Evolutionary conservation across 345 rosid species (phyloP).

Genomic region (Eutrema japonicum): DNA sequence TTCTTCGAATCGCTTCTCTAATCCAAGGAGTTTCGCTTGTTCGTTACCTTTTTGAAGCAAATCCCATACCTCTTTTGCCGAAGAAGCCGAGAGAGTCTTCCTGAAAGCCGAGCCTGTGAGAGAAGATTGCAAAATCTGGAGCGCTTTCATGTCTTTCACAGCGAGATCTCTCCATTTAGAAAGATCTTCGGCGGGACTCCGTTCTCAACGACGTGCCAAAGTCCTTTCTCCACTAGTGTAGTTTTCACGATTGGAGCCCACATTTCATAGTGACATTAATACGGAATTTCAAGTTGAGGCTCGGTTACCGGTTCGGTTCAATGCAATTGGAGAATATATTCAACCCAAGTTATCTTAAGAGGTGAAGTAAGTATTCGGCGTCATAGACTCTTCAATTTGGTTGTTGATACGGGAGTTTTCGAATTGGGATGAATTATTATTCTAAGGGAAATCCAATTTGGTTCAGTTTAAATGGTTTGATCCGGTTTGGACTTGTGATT

Average conservation of each 20-base stretch:
- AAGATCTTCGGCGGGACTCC: constrained; percentile 24
- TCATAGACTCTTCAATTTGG: too few relatives aligned
- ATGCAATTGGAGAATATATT: neutral
- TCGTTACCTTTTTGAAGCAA: constrained; percentile 2
- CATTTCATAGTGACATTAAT: neutral
- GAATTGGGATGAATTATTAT: neutral
- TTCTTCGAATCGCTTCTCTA: constrained; percentile 17
- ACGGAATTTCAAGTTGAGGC: neutral
- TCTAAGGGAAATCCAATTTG: neutral
- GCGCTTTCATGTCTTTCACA: constrained; percentile 22
- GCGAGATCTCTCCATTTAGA: constrained; percentile 13
- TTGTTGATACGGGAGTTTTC: too few relatives aligned
- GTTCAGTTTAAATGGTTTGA: neutral
- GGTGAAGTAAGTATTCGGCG: too few relatives aligned
- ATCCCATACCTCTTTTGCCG: constrained; percentile 33
- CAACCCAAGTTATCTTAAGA: neutral
- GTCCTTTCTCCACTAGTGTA: neutral
- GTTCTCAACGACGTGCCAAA: constrained; percentile 12
- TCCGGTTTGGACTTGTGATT: neutral
- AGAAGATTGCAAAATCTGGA: constrained; percentile 17
- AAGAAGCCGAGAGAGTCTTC: constrained; percentile 11
- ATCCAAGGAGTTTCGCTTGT: neutral
- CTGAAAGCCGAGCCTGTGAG: constrained; percentile 2
- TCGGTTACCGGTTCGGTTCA: neutral
- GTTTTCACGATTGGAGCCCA: constrained; percentile 21